Conservation (phyloP, 352 stramenopile genomes). For the Pythium angustatum region DNA sequence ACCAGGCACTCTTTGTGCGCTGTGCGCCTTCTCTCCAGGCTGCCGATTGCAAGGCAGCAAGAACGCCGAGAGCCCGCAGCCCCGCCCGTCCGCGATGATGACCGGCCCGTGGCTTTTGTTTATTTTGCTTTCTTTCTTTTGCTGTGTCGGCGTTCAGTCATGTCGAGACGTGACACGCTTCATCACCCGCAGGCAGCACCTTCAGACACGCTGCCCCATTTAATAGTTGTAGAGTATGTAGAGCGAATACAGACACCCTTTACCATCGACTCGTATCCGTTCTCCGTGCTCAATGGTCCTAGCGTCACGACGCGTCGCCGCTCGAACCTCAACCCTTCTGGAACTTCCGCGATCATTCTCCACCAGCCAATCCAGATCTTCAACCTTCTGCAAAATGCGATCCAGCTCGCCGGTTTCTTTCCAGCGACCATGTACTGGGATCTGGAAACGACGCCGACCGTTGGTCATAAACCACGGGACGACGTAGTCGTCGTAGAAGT, state of each 20-base stretch:
- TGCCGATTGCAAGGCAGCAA: background rate
- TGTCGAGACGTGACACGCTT: background rate
- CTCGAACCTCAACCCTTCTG: background rate
- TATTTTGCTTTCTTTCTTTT: constrained; percentile 2
- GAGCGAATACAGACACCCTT: constrained; percentile 15
- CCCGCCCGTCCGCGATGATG: background rate
- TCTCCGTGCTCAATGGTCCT: background rate
- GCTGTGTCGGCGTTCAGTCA: constrained; percentile 3
- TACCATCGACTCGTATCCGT: background rate
- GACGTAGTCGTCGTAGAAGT: background rate
- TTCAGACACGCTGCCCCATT: constrained; percentile 4
- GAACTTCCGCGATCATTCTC: background rate
- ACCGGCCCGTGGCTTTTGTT: background rate
- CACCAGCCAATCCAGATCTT: background rate
- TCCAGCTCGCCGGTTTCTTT: constrained; percentile 2
- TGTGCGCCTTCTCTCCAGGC: too few relatives aligned
- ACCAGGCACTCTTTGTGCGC: too few relatives aligned
- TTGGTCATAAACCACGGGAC: background rate
- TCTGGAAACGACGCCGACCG: background rate
- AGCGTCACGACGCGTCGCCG: too few relatives aligned
- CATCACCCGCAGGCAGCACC: constrained; percentile 14
- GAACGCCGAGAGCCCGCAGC: background rate
- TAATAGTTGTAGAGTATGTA: constrained; percentile 28
- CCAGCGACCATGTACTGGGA: too few relatives aligned
- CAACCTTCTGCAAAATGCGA: background rate